Conservation (phyloP, 208 protist species). For the Acanthamoeba lenticulata region DNA sequence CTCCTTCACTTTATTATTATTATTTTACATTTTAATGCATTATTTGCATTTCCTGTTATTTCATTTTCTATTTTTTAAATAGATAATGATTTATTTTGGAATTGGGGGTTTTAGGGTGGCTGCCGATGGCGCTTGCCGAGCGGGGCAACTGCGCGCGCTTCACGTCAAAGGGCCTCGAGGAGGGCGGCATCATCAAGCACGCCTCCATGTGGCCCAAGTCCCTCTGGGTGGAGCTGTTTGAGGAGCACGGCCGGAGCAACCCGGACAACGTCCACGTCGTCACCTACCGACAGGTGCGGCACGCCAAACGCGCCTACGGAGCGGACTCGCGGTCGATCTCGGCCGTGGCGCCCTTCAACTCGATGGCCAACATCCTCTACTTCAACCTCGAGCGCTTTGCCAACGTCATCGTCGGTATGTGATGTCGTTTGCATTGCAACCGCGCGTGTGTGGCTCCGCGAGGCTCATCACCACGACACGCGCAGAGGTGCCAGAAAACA, state of each 20-base stretch:
- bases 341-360: slow-evolving; percentile 46
- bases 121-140: slow-evolving; percentile 25
- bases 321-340: slow-evolving; percentile 13
- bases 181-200: neutral
- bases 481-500: slow-evolving; percentile 21
- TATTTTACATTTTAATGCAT: no score
- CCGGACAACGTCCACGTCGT: slow-evolving; percentile 61
- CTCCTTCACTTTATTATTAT: no score
- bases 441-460: no score
- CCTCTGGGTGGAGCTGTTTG: slow-evolving; percentile 33
- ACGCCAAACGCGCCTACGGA: slow-evolving; percentile 34
- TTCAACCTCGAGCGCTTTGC: slow-evolving; percentile 63
- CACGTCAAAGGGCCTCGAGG: slow-evolving; percentile 48
- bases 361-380: slow-evolving; percentile 63
- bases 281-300: slow-evolving; percentile 12
- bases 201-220: slow-evolving; percentile 65
- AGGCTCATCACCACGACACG: neutral
- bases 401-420: slow-evolving; percentile 49
- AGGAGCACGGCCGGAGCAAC: slow-evolving; percentile 23
- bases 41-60: no score
- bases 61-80: no score
- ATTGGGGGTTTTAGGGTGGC: slow-evolving; percentile 18
- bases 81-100: no score
- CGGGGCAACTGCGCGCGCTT: slow-evolving; percentile 58
- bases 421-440: no score